Evolutionary conservation across 306 rosid genomes (phyloP).

Genomic region (Calophaca sinica): DNA sequence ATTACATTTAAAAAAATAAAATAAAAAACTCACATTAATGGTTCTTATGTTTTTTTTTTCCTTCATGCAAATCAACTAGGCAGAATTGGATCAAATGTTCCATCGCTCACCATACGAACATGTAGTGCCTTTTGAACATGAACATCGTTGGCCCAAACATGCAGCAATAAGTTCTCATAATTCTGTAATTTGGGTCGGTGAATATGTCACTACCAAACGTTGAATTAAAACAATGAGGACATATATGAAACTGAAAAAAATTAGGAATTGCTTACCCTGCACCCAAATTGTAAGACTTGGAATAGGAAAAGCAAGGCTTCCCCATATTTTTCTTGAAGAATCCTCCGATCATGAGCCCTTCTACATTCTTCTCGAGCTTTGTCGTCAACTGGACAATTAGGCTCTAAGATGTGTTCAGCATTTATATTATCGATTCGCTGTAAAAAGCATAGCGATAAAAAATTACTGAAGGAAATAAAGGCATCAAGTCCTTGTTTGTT

Average conservation of each 20-base stretch:
- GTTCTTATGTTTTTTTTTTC: background rate
- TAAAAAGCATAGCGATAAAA: conserved; percentile 1
- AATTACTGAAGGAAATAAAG: background rate
- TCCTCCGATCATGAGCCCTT: background rate
- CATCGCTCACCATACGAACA: conserved; percentile 1
- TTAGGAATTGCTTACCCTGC: conserved; percentile 9
- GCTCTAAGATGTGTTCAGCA: background rate
- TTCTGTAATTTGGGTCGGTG: background rate
- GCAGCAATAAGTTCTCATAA: conserved; percentile 13
- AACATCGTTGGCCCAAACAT: conserved; percentile 15
- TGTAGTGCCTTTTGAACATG: conserved; percentile 27
- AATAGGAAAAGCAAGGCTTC: background rate
- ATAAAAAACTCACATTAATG: too few relatives aligned
- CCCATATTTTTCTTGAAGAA: background rate
- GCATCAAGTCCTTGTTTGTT: background rate
- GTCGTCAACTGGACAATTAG: background rate
- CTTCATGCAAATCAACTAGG: background rate
- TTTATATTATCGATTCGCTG: background rate
- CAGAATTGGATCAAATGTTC: background rate
- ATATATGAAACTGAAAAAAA: background rate
- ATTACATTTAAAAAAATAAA: background rate
- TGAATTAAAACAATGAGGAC: background rate
- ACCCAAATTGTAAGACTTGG: background rate
- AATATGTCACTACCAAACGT: background rate
- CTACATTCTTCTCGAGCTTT: background rate